Evolutionary conservation across 805 yeast species (phyloP).

Genomic region (Saturnispora diversa): DNA sequence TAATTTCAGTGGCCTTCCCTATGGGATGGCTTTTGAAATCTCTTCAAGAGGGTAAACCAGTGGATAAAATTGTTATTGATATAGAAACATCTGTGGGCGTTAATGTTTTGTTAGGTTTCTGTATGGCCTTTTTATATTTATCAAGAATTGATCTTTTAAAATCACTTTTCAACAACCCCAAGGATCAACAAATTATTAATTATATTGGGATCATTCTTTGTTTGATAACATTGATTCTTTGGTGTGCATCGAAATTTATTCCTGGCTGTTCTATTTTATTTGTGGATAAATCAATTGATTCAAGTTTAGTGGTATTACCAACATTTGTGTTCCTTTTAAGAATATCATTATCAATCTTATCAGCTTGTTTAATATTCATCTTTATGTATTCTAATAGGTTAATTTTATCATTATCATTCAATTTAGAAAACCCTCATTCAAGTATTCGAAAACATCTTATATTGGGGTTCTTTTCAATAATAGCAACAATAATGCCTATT

Average conservation of each 20-base stretch:
- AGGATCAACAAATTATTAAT: constrained; percentile 3
- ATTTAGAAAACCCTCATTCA: constrained; percentile 33
- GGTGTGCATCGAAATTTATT: constrained; percentile 8
- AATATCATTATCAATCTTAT: constrained; percentile 52
- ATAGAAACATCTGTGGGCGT: too few species aligned
- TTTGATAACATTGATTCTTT: neutral
- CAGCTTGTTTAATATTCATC: constrained; percentile 5
- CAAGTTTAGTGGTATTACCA: constrained; percentile 10
- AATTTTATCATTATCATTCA: constrained; percentile 40
- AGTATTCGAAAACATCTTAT: constrained; percentile 35
- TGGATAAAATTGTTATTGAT: too few species aligned
- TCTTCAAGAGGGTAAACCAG: too few species aligned
- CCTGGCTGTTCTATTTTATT: constrained; percentile 4
- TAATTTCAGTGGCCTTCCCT: too few species aligned
- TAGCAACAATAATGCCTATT: constrained; percentile 52
- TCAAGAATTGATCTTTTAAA: constrained; percentile 1
- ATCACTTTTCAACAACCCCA: constrained; percentile 2
- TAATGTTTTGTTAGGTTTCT: constrained; percentile 2
- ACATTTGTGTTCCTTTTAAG: constrained; percentile 59
- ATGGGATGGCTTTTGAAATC: too few species aligned
- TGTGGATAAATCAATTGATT: constrained; percentile 24
- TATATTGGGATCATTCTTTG: neutral
- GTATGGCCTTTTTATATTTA: neutral
- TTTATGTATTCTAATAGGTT: constrained; percentile 40
- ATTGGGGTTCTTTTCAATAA: constrained; percentile 46